Base-by-base conservation (phyloP, 257 asterid genomes). In the Catharanthus roseus region DNA sequence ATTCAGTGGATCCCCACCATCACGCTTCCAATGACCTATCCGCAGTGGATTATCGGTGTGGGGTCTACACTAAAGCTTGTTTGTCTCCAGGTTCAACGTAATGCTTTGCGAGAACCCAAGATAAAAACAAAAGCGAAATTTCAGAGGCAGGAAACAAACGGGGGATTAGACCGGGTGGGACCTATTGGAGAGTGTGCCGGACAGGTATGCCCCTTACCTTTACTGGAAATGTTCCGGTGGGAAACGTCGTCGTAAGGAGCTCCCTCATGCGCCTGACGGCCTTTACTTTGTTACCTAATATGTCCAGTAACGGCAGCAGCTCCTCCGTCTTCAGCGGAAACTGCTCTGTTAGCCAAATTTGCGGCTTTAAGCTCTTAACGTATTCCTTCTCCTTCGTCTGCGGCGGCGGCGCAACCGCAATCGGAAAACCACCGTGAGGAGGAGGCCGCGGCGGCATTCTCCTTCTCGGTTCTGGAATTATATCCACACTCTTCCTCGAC, bases 201-300 rank as follows among this genome's bases (percentile, higher is more conserved):
- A 74, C 68, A 51, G 73, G 66, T 75, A 70, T 81, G 81, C 69
- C 88, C 86, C 61, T 87, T 71, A 92, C 99, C 99, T 95, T 95
- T 12, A 95, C 95, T 38, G 99, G 99, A 73, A 95, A 95, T 8
- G 97, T 86, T 69, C 90, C 95, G 0, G 86, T 58, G 11, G 96
- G 97, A 71, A 95, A 95, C 88, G 91, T 91, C 75, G 97, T 87
- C 86, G 96, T 95, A 67, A 95, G 85, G 57, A 95, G 85, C 84
- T 95, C 99, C 73, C 99, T 85, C 96, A 95, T 79, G 71, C 97
- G 96, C 74, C 93, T 79, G 16, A 95, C 87, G 42, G 97, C 96
- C 80, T 95, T 95, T 9, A 95, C 95, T 79, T 95, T 95, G 76
- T 82, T 85, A 12, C 87, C 97, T 77, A 95, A 60, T 31, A 95